Evolutionary conservation across 1,284 basidiomycete species (phyloP), one percentile per base, ranked within the genome.

Genomic region (Quambalaria eucalypti): DNA sequence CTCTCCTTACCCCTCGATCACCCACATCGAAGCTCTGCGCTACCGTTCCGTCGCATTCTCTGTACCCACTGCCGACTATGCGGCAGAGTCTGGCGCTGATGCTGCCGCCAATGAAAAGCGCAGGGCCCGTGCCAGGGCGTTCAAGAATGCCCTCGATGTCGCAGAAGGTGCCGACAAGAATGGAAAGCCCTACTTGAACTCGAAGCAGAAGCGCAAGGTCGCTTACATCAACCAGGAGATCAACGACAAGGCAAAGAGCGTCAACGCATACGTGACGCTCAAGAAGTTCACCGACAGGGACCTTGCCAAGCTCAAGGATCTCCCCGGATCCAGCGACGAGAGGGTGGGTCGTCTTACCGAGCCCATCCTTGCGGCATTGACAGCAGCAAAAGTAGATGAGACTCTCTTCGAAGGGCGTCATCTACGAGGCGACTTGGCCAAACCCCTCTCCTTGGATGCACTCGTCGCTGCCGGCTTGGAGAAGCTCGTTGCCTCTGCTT

Each of bases 141-240:
- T 51, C 74, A 55, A 52, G 36, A 75, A 76, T 52, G 73, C 54
- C 16, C 56, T 55, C 25, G 57, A 56, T 1, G 57, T 56, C 21
- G 21, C 46, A 25, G 31, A 48, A 8, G 55, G 54, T 0, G 31
- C 47, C 9, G 33, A 46, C n/a, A 26, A 46, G 42, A 26, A 46
- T 12, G 65, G 66, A 14, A 77, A 78, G 64, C 21, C 25, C 14
- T 89, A 83, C 73, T 81, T 95, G 52, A 88, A 84, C 19, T 81
- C 88, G 0, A 82, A 82, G 55, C 88, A 96, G 76, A 97, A 96
- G 80, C 88, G 93, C 77, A 88, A 87, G 67, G 85, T 97, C 38
- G 89, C 91, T 0, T 95, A 90, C 74, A 95, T 97, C 76, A 90
- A 90, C 71, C 85, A 86, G 57, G 88, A 92, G 25, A 36, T 67